phyloP scores from a whole-genome alignment of 768 basidiomycete genomes.

The Podaxis rugospora region DNA sequence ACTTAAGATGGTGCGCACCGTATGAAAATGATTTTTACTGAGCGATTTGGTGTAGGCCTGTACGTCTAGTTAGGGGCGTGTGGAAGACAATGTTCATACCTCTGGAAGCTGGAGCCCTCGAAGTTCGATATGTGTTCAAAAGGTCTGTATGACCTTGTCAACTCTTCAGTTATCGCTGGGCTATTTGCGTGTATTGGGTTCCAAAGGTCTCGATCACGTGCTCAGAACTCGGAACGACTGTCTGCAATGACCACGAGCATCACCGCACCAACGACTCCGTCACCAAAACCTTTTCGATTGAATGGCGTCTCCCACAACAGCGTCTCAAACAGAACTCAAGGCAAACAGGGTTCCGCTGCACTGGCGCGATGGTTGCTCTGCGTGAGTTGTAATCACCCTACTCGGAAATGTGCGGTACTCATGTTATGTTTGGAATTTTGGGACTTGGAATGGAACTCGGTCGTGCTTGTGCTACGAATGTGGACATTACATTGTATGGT shows the following conservation, averaged over 20 bases:
- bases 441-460: neutral
- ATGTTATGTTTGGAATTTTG: conserved; percentile 3
- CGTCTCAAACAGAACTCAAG: conserved; percentile 82
- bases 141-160: too few relatives aligned
- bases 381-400: conserved; percentile 49
- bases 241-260: neutral
- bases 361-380: conserved; percentile 89
- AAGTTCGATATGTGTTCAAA: too few relatives aligned
- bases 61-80: too few relatives aligned
- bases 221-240: neutral
- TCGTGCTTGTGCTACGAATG: neutral
- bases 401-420: neutral
- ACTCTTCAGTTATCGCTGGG: neutral
- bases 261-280: neutral
- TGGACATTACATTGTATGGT: neutral
- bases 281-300: neutral
- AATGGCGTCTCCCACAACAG: conserved; percentile 74
- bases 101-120: too few relatives aligned
- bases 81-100: too few relatives aligned
- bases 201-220: neutral
- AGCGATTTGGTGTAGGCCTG: too few relatives aligned
- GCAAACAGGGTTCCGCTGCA: conserved; percentile 67
- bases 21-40: too few relatives aligned
- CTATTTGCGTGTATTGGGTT: neutral
- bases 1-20: too few relatives aligned